Evolutionary conservation across 2,329 filamentous ascomycete species (phyloP).

Genomic region (Fusarium papillatum): DNA sequence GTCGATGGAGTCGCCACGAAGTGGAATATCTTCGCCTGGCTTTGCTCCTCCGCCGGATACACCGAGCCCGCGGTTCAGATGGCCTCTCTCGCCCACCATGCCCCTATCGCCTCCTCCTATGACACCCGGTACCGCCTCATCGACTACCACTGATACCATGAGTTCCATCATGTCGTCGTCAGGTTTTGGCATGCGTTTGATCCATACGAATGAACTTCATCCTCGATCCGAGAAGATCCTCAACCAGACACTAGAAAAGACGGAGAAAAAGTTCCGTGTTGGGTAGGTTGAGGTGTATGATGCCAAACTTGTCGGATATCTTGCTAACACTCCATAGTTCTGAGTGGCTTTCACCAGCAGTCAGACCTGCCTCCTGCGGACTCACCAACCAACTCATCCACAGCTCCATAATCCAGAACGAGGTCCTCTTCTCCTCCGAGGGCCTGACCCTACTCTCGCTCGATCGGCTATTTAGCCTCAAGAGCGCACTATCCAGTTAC

Average conservation of each 20-base stretch:
- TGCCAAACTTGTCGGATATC: too few species aligned
- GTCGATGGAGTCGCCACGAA: conserved; percentile 37
- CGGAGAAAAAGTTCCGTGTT: conserved; percentile 60
- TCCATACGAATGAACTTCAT: conserved; percentile 62
- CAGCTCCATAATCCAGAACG: conserved; percentile 70
- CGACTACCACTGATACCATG: conserved; percentile 48
- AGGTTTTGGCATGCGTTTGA: conserved; percentile 63
- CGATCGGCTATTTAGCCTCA: conserved; percentile 75
- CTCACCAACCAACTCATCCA: conserved; percentile 66
- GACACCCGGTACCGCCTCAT: conserved; percentile 61
- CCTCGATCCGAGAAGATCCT: conserved; percentile 62
- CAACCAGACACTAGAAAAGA: conserved; percentile 63
- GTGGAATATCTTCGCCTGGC: conserved; percentile 49
- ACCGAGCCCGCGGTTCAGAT: conserved; percentile 43
- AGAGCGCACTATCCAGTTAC: conserved; percentile 70
- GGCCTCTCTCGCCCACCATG: conserved; percentile 54
- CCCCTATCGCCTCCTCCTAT: conserved; percentile 58
- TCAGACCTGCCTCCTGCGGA: conserved; percentile 57
- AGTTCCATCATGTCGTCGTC: conserved; percentile 50
- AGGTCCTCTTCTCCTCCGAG: conserved; percentile 71
- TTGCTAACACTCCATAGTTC: conserved; percentile 46
- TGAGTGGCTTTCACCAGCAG: conserved; percentile 59
- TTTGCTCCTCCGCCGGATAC: conserved; percentile 48
- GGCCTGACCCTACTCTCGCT: conserved; percentile 71
- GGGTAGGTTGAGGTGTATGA: conserved; percentile 47